Conservation (phyloP, 2,329 filamentous ascomycete genomes). For the Fusarium sp. region DNA sequence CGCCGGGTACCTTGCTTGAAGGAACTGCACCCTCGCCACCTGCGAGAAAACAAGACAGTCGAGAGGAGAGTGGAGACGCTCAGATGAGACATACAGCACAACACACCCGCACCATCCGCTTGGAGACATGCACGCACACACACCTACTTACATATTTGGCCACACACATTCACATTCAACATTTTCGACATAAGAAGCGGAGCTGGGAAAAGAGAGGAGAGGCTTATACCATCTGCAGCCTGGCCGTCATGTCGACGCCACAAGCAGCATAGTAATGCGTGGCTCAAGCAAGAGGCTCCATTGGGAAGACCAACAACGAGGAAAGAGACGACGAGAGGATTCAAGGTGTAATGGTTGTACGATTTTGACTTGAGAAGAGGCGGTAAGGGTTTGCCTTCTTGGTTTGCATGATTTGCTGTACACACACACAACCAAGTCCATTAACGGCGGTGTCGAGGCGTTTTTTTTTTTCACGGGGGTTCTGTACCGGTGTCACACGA, state of each 20-base stretch:
- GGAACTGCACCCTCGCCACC: conserved; percentile 17
- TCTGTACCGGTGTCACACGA: conserved; percentile 6
- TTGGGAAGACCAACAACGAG: conserved; percentile 10
- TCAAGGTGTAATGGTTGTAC: conserved; percentile 35
- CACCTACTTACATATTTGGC: conserved; percentile 30
- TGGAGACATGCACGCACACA: conserved; percentile 22
- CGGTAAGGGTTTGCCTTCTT: conserved; percentile 12
- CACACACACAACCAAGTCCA: conserved; percentile 18
- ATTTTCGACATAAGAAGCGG: conserved; percentile 26
- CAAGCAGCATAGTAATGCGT: background rate
- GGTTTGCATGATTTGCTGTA: conserved; percentile 32
- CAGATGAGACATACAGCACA: conserved; percentile 39
- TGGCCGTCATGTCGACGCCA: conserved; percentile 12
- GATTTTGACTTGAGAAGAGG: conserved; percentile 18
- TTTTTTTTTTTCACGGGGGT: conserved; percentile 10
- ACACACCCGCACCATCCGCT: conserved; percentile 19
- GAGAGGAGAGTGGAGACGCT: conserved; percentile 21
- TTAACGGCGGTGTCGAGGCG: conserved; percentile 15
- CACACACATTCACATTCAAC: conserved; percentile 35
- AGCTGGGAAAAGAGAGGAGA: conserved; percentile 28
- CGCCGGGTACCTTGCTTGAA: conserved; percentile 41
- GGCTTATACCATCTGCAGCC: conserved; percentile 15
- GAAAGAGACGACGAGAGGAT: conserved; percentile 9
- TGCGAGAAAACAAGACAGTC: conserved; percentile 23
- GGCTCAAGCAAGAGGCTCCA: conserved; percentile 15